Evolutionary conservation across 2,329 filamentous ascomycete genomes (phyloP).

Genomic region (Rhinocladiella mackenziei): DNA sequence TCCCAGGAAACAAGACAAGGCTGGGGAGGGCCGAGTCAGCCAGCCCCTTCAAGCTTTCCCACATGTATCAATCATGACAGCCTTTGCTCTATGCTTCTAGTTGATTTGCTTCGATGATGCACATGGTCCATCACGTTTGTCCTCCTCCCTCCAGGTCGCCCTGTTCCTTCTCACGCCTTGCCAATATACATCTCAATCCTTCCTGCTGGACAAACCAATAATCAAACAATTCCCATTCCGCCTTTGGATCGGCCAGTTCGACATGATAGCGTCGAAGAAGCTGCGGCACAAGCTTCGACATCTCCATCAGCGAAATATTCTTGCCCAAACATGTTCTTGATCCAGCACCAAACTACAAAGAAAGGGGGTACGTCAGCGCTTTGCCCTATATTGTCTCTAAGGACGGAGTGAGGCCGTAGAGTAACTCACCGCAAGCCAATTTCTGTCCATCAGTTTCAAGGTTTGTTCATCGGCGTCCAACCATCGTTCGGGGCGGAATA

Average conservation of each 20-base stretch:
- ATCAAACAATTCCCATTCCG: constrained; percentile 26
- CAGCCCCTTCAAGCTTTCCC: too few relatives aligned
- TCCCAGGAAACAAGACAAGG: too few relatives aligned
- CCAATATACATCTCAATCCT: too few relatives aligned
- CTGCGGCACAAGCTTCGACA: constrained; percentile 30
- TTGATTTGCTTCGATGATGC: too few relatives aligned
- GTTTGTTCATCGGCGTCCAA: constrained; percentile 35
- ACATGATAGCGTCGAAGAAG: constrained; percentile 25
- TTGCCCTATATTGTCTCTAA: background rate
- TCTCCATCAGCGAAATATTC: constrained; percentile 30
- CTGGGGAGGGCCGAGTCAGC: too few relatives aligned
- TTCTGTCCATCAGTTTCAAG: constrained; percentile 31
- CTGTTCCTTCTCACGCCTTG: constrained; percentile 61
- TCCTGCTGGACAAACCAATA: constrained; percentile 51
- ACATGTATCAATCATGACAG: too few relatives aligned
- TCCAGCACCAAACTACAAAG: constrained; percentile 52
- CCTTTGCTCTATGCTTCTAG: too few relatives aligned
- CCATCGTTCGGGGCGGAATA: constrained; percentile 32
- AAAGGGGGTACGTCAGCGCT: too few relatives aligned
- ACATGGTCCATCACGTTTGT: too few relatives aligned
- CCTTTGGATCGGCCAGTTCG: constrained; percentile 20
- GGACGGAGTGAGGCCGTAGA: background rate
- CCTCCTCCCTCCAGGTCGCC: constrained; percentile 51
- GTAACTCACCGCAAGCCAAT: constrained; percentile 31
- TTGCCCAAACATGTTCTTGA: constrained; percentile 41